Base-by-base conservation (phyloP, 2,329 filamentous ascomycete species). In the Akanthomyces muscarius region DNA sequence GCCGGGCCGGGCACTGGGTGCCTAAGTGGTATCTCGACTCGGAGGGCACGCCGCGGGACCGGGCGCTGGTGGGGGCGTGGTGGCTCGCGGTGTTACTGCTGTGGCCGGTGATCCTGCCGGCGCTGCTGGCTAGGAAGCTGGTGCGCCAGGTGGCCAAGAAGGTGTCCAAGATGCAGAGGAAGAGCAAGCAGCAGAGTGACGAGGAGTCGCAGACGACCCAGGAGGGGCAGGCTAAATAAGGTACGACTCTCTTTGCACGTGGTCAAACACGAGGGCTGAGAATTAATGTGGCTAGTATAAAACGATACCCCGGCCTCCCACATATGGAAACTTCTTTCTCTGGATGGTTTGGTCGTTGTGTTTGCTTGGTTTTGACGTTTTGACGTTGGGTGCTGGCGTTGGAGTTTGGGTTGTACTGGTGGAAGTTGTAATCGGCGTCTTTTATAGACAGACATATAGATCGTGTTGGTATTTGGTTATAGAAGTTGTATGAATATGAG, bases 51-150 rank as follows among this genome's bases (percentile, higher is more conserved):
- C 30, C 16, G 4, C 61, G 61, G 56, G 68, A 73, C n/a, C 68
- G 65, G 48, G 55, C 66, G 5, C 21, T 63, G 7, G 67, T 75
- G 48, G 65, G 56, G 11, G 57, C 47, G 1, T 75, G 72, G 73
- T 75, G 72, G 73, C 16, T 63, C 1, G 67, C 62, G 2, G 67
- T 74, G 1, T 25, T 75, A 25, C 45, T 74, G 44, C 63, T 71
- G n/a, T 75, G 73, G 63, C 87, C 86, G 4, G 80, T 79, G 69
- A 94, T 92, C 68, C 80, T 85, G 57, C 78, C 80, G 0, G 90
- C 93, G 69, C 87, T 84, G 67, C 87, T 89, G 70, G 25, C 45
- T 13, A 14, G 53, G 6, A 58, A 53, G 54, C 18, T 58, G 25
- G 54, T 36, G 18, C n/a, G 54, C 11, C 11, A 2, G 16, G 45